Base-by-base conservation (phyloP, 352 stramenopile genomes). In the Hyaloperonospora arabidopsidis region DNA sequence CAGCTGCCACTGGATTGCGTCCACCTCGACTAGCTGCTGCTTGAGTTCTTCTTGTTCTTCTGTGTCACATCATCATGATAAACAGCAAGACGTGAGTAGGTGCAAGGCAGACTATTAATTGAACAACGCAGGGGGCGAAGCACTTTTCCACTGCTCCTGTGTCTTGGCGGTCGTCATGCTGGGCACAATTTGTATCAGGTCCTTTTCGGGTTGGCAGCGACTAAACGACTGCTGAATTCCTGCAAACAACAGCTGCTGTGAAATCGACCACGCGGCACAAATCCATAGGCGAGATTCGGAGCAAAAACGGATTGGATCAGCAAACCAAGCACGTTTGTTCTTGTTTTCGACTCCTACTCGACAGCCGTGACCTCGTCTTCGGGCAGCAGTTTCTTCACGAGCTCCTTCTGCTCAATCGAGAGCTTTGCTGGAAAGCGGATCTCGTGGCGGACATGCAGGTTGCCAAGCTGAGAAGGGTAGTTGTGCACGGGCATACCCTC, bases 401-500 rank as follows among this genome's bases (percentile, higher is more conserved):
- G 64, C 23, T 79, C 55, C 68, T 96, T 97, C 69, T 98, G 93
- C 43, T 86, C 63, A 0, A 70, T 52, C 3, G 85, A 86, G 23
- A 99, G 77, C 50, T 83, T 75, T 52, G 76, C 78, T 2, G 95
- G 96, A 62, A 98, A 98, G 47, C 87, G 72, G 22, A 99, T 92
- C 52, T 97, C 80, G 77, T 98, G 97, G 36, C 94, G 95, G 40
- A 99, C 79, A 65, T 93, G 95, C 19, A 99, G 77, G 62, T 98
- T 84, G 44, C 95, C 96, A 60, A 81, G 93, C 59, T 93, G 74
- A 5, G 80, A 91, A 21, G 80, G 80, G 45, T 75, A 87, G 60
- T 89, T 89, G 75, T 97, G 86, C 41, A 97, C 65, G 7, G 96
- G 95, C 95, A 99, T 98, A 45, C 96, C 96, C 66, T 99, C 96